A percentile compares a stretch with the other conserved stretches of the same genome.
phyloP scores from a whole-genome alignment of 192 early-diverging fungal genomes.

The Jimgerdemannia lactiflua region DNA sequence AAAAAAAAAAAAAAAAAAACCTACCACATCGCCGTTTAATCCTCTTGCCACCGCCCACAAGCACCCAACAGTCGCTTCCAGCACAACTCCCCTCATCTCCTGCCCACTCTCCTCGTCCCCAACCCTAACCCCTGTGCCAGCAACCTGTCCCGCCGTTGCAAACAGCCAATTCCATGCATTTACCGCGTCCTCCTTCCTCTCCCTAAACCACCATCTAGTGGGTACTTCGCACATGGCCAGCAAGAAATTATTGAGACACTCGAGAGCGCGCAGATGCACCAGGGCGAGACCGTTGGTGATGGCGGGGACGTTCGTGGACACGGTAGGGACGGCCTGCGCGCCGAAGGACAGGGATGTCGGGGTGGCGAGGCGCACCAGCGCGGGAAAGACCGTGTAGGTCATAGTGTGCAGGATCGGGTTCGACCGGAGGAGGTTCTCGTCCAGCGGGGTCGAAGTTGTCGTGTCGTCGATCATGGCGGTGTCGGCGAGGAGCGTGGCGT shows the following conservation, averaged over 20 bases:
- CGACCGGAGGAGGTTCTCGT: constrained; percentile 20
- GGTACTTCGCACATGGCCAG: constrained; percentile 68
- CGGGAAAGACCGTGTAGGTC: constrained; percentile 43
- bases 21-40: constrained; percentile 51
- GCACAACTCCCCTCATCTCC: constrained; percentile 45
- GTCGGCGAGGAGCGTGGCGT: constrained; percentile 36
- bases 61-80: constrained; percentile 69
- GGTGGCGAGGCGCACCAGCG: constrained; percentile 42
- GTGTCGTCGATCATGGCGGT: constrained; percentile 33
- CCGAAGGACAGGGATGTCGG: constrained; percentile 50
- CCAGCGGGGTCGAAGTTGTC: constrained; percentile 21
- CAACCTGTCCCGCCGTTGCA: constrained; percentile 46
- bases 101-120: constrained; percentile 46
- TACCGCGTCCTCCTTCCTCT: constrained; percentile 36
- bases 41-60: constrained; percentile 78
- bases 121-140: constrained; percentile 47
- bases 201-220: constrained; percentile 62
- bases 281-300: constrained; percentile 51
- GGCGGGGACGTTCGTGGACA: constrained; percentile 23
- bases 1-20: constrained; percentile 10
- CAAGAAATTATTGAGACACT: constrained; percentile 75
- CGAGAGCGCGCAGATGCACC: constrained; percentile 65
- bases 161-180: constrained; percentile 61
- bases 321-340: constrained; percentile 26
- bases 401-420: constrained; percentile 46